Evolutionary conservation across 75 land plant genomes (phyloP), one percentile per base, ranked within the genome.

Genomic region (Ceratopteris richardii): DNA sequence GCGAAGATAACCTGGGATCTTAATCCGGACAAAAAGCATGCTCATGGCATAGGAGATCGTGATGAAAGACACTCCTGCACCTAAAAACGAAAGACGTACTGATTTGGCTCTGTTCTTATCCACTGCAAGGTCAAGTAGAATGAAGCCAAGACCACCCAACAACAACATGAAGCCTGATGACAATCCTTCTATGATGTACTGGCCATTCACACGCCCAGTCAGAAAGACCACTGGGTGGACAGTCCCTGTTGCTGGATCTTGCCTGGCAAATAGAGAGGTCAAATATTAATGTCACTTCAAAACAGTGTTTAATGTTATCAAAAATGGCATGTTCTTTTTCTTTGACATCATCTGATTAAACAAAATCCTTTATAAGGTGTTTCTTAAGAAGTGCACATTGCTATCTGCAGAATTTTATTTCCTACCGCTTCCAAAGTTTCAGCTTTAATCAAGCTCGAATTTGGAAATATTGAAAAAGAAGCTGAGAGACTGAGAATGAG

Each of bases 151-250:
- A 0, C 97, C 97, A 0, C 97, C 97, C 13, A 91, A 83, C 46
- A 91, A 77, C 68, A 91, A 84, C 89, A 91, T 88, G 81, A 88
- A 87, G 2, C 94, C 93, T 0, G 97, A 88, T 2, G 94, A 84
- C 19, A 91, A 78, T 25, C 94, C 93, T 59, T 91, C 94, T 51
- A 91, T 84, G 46, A 91, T 91, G 74, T 88, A 91, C 86, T 88
- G 93, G 11, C 93, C 89, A 59, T 92, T 92, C 46, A 92, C 94
- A 2, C 97, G 76, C 1, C 97, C 94, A 0, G 89, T 71, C 17
- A 88, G 79, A 63, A 88, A 92, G 30, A 92, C 97, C 31, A 88
- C 97, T 2, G 97, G 97, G 4, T 65, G 66, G 24, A 87, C 85
- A n/a, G 93, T 57, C 1, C 94, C 84, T 37, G 97, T 87, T 58